Evolutionary conservation across 805 yeast species (phyloP).

Genomic region (Nadsonia fulvescens): DNA sequence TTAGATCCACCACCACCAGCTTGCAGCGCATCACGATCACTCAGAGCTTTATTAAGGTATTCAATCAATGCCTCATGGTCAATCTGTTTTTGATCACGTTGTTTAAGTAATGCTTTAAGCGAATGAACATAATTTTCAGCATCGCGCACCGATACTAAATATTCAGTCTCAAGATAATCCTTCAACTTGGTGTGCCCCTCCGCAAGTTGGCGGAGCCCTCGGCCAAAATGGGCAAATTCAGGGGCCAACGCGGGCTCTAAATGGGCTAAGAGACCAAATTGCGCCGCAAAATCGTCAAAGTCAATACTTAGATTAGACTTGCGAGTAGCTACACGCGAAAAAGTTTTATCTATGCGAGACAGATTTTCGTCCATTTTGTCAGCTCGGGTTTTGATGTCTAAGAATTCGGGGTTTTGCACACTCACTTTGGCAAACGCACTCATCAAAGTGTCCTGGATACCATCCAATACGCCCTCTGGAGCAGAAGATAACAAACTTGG

Average conservation of each 20-base stretch:
- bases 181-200: conserved; percentile 26
- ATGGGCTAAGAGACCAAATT: conserved; percentile 47
- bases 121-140: conserved; percentile 63
- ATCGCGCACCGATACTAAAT: conserved; percentile 68
- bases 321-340: conserved; percentile 50
- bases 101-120: conserved; percentile 49
- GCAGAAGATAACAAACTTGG: no score
- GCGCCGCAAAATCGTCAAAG: conserved; percentile 50
- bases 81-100: conserved; percentile 78
- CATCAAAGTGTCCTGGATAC: conserved; percentile 79
- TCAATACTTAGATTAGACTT: conserved; percentile 60
- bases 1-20: conserved; percentile 34
- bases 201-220: conserved; percentile 27
- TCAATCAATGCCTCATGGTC: conserved; percentile 78
- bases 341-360: conserved; percentile 58
- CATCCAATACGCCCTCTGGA: conserved; percentile 29
- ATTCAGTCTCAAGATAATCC: conserved; percentile 53
- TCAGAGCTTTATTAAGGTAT: conserved; percentile 51
- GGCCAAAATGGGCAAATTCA: conserved; percentile 28
- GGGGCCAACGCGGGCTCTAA: conserved; percentile 27
- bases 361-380: conserved; percentile 76
- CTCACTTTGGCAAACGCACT: conserved; percentile 76
- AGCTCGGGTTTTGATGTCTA: conserved; percentile 65
- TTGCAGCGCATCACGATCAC: conserved; percentile 39
- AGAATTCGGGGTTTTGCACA: conserved; percentile 50